Conservation (phyloP, 106 monocot species). For the Phalaenopsis equestris region DNA sequence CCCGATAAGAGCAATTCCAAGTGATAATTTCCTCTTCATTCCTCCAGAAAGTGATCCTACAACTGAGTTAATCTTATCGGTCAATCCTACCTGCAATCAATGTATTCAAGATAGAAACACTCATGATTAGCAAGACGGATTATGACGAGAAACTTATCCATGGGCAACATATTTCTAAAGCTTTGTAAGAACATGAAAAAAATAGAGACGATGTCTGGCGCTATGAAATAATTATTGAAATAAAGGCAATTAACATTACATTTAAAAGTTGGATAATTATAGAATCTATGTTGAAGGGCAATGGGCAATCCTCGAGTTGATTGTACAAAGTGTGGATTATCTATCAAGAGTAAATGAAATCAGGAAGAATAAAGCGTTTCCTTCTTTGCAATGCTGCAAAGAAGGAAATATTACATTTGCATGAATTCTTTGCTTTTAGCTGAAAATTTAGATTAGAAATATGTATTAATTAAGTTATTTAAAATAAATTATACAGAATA, state of each 20-base stretch:
- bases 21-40: constrained; percentile 88
- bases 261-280: neutral
- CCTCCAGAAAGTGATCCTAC: constrained; percentile 79
- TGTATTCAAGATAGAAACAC: neutral
- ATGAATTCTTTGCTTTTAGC: too few relatives aligned
- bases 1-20: constrained; percentile 87
- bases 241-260: neutral
- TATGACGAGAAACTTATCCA: neutral
- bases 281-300: neutral
- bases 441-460: too few relatives aligned
- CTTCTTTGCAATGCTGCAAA: too few relatives aligned
- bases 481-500: too few relatives aligned
- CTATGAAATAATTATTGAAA: neutral
- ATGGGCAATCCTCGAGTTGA: neutral
- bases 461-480: too few relatives aligned
- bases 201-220: neutral
- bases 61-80: constrained; percentile 52
- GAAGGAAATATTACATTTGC: too few relatives aligned
- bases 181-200: neutral
- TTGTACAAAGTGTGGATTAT: neutral
- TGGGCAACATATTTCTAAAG: neutral
- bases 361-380: too few relatives aligned
- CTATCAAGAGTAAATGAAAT: too few relatives aligned
- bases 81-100: constrained; percentile 56
- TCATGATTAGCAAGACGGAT: neutral